Base-by-base conservation (phyloP, 768 basidiomycete genomes). In the Mycena latifolia region DNA sequence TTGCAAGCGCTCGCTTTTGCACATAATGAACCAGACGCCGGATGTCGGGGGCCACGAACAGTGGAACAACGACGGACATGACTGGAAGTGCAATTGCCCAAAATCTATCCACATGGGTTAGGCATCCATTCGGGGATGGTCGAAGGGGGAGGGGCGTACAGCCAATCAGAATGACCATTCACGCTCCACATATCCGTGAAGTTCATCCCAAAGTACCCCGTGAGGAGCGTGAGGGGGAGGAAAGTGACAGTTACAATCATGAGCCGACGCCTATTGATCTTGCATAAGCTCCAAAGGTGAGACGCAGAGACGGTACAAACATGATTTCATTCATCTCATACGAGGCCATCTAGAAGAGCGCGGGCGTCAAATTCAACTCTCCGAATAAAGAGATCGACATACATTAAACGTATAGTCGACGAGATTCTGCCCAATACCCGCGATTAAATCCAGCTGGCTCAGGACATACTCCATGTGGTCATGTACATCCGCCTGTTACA, bases 331-430 rank as follows among this genome's bases (percentile, higher is more conserved):
- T 92, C 89, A 89, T 92, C 69, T 92, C 86, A 73, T 92, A 89
- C 14, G 91, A 89, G 20, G 88, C 84, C 77, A 90, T 83, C 91
- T 57, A 24, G 8, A 2, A 5, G 15, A 39, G 37, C 6, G 11
- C 11, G n/a, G 37, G 8, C 5, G 15, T 39, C 37, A 39, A 17
- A 22, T 68, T 14, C 6, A 14, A 53, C 28, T 6, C 5, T 2
- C 12, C 1, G 51, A 24, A 33, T 20, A 14, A 33, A 33, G 27
- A 53, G 12, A 52, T 77, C 87, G 27, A 35, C 33, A 7, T 53
- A 90, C 89, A 74, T 93, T 92, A 81, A 93, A 93, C 15, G 89
- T 88, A 73, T 90, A 92, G 63, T 85, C 82, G 68, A 92, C 91
- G 69, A 92, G 74, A 71, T 92, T 92, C 70, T 92, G 88, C 17